Percentiles rank a stretch among this genome's conserved stretches.
Evolutionary conservation across 73 alveolate species (phyloP).

Genomic region (Paraurostyla sp.): DNA sequence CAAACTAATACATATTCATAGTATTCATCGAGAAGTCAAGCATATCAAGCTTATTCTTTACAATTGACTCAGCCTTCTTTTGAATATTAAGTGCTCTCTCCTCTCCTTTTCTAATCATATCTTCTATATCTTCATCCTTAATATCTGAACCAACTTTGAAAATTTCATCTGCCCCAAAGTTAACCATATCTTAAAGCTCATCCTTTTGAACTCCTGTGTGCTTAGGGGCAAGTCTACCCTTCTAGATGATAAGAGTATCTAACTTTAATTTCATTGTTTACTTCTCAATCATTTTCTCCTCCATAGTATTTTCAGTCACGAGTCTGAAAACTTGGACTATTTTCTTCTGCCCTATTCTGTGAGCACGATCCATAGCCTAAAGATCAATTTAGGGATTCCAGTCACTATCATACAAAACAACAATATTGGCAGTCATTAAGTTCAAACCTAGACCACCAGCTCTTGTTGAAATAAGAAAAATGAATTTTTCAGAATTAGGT

Average conservation of each 20-base stretch:
- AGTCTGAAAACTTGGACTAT: slow-evolving; percentile 95
- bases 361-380: slow-evolving; percentile 99
- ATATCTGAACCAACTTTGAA: slow-evolving; percentile 87
- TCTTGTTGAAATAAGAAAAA: slow-evolving; percentile 97
- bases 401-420: slow-evolving; percentile 98
- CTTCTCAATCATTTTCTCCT: slow-evolving; percentile 98
- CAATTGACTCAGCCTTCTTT: slow-evolving; percentile 88
- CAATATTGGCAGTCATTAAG: slow-evolving; percentile 99
- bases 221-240: slow-evolving; percentile 96
- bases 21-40: slow-evolving; percentile 90
- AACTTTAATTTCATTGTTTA: slow-evolving; percentile 95
- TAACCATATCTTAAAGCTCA: slow-evolving; percentile 96
- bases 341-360: slow-evolving; percentile 98
- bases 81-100: slow-evolving; percentile 85
- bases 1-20: slow-evolving; percentile 89
- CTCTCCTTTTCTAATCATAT: slow-evolving; percentile 92
- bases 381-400: slow-evolving; percentile 99
- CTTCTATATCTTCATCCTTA: slow-evolving; percentile 96
- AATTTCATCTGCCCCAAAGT: slow-evolving; percentile 98
- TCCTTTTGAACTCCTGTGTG: slow-evolving; percentile 92
- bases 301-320: slow-evolving; percentile 96
- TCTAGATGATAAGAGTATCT: slow-evolving; percentile 96
- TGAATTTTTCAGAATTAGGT: slow-evolving; percentile 82
- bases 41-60: slow-evolving; percentile 92
- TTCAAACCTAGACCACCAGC: slow-evolving; percentile 99